These are phyloP conservation scores for Rhipidocladum racemiflorum DNA, from an alignment of 176 grass and related monocot species.

Conservation along the genomic window DNA sequence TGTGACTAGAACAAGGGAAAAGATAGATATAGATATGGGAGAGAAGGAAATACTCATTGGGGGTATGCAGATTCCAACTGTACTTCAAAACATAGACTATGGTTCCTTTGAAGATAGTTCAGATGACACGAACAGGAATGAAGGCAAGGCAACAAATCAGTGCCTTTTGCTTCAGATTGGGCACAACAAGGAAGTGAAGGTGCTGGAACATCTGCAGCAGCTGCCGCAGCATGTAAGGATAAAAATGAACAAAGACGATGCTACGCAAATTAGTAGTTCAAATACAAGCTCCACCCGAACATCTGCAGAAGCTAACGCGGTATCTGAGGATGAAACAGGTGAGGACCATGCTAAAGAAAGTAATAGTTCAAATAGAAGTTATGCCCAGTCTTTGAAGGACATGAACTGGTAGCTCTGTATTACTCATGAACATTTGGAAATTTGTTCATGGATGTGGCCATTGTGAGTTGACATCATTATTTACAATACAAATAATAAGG, in stretches of 20 bases:
- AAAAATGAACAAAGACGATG: constrained; percentile 28
- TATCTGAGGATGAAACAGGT: constrained; percentile 14
- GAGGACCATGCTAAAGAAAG: constrained; percentile 11
- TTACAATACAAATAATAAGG: not conserved
- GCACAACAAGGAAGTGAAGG: constrained; percentile 20
- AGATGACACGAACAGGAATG: constrained; percentile 7
- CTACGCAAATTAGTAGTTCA: constrained; percentile 21
- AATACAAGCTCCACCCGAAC: constrained; percentile 10
- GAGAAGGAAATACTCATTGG: constrained; percentile 30
- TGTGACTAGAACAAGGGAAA: constrained; percentile 30
- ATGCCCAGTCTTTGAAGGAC: not conserved
- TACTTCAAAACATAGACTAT: constrained; percentile 70
- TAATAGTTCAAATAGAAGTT: constrained; percentile 3
- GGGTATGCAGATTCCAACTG: constrained; percentile 50
- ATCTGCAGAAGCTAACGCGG: constrained; percentile 4
- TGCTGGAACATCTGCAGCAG: constrained; percentile 35
- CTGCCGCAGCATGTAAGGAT: not conserved
- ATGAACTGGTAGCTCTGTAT: constrained; percentile 10
- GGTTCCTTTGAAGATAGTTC: constrained; percentile 45
- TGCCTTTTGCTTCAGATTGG: constrained; percentile 25
- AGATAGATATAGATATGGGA: constrained; percentile 38
- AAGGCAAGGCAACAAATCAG: not conserved
- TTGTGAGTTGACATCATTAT: constrained; percentile 26
- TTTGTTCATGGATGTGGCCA: constrained; percentile 9
- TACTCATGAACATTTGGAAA: not conserved